phyloP scores from a whole-genome alignment of 345 rosid genomes.

The Euphorbia tirucalli region DNA sequence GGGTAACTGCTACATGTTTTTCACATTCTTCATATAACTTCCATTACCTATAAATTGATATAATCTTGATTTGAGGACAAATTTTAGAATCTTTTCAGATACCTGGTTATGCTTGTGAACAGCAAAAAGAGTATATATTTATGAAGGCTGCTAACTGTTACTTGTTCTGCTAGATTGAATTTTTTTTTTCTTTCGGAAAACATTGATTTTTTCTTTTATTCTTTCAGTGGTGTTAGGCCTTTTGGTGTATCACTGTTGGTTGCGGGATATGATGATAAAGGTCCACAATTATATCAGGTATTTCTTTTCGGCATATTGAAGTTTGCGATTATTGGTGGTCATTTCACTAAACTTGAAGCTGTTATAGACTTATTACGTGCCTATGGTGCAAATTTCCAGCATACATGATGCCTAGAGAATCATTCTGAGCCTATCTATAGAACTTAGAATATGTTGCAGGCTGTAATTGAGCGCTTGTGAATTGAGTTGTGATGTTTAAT shows the following conservation, averaged over 20 bases:
- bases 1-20: constrained; percentile 47
- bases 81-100: neutral
- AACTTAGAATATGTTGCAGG: neutral
- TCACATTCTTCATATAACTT: neutral
- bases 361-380: neutral
- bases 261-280: constrained; percentile 91
- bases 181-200: neutral
- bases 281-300: constrained; percentile 95
- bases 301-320: neutral
- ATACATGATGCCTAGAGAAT: neutral
- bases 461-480: no score
- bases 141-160: neutral
- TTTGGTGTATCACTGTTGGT: constrained; percentile 91
- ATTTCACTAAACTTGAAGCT: neutral
- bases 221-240: constrained; percentile 85
- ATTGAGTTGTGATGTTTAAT: neutral
- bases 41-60: neutral
- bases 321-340: neutral
- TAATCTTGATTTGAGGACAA: neutral
- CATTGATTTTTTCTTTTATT: constrained; percentile 8
- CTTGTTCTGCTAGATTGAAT: neutral
- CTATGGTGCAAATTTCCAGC: neutral
- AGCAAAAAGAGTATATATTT: neutral
- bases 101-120: neutral
- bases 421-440: constrained; percentile 1